These are phyloP conservation scores for Sugiyamaella qingdaonensis DNA, from an alignment of 805 yeast genomes.

Conservation along the genomic window DNA sequence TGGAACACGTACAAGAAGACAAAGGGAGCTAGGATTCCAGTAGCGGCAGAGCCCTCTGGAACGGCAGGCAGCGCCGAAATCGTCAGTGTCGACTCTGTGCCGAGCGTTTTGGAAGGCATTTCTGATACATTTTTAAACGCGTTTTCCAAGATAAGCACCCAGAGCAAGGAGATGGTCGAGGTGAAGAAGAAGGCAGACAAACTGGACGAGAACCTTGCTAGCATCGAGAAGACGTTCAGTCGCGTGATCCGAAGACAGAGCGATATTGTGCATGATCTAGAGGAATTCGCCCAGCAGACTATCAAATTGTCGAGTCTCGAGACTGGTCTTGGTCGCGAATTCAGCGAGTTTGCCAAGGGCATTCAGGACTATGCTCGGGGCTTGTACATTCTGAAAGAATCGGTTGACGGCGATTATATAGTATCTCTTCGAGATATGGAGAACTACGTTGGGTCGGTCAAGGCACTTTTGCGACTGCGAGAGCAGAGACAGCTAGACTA, in stretches of 20 bases:
- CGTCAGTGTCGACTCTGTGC: conserved; percentile 23
- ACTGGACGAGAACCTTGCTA: conserved; percentile 74
- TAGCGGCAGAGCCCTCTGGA: background rate
- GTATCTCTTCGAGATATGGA: conserved; percentile 83
- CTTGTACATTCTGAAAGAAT: conserved; percentile 42
- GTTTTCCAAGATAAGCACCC: conserved; percentile 68
- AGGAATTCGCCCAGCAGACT: conserved; percentile 65
- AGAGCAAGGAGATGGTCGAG: conserved; percentile 70
- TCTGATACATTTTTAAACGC: conserved; percentile 92
- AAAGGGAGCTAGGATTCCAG: conserved; percentile 12
- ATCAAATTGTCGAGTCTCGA: conserved; percentile 60
- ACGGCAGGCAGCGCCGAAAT: conserved; percentile 2
- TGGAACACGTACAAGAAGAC: conserved; percentile 58
- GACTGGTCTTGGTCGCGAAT: conserved; percentile 36
- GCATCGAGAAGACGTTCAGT: conserved; percentile 72
- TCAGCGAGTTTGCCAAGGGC: conserved; percentile 46
- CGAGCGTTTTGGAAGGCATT: conserved; percentile 66
- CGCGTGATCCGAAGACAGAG: conserved; percentile 68
- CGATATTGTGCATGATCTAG: conserved; percentile 69
- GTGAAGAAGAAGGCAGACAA: conserved; percentile 79
- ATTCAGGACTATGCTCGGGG: conserved; percentile 42
- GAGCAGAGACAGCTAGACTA: conserved; percentile 90
- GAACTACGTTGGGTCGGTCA: conserved; percentile 65
- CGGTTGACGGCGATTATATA: conserved; percentile 73
- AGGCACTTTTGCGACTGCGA: conserved; percentile 69